Percentiles rank a stretch among this genome's conserved stretches.
Evolutionary conservation across 2,329 filamentous ascomycete species (phyloP).

Genomic region (Fusarium sp.): DNA sequence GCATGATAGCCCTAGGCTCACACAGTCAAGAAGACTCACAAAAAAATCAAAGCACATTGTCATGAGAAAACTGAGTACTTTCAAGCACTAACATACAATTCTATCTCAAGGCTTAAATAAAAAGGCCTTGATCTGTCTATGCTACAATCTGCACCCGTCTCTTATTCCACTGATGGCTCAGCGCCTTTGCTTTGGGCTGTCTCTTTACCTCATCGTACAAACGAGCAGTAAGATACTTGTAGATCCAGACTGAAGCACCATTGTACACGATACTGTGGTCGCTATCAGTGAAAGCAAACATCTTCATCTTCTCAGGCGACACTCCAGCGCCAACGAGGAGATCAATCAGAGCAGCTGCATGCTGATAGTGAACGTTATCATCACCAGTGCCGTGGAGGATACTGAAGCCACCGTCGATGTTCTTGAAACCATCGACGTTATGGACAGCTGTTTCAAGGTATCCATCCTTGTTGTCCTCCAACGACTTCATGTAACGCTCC

Average conservation of each 20-base stretch:
- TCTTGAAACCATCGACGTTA: constrained; percentile 72
- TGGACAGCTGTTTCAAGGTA: constrained; percentile 74
- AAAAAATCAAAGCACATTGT: no score
- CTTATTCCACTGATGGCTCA: constrained; percentile 56
- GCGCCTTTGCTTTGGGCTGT: constrained; percentile 54
- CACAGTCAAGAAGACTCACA: no score
- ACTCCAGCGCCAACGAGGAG: constrained; percentile 72
- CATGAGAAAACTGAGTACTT: no score
- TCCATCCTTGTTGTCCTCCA: constrained; percentile 68
- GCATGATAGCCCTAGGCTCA: no score
- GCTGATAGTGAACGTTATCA: constrained; percentile 81
- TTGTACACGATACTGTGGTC: constrained; percentile 75
- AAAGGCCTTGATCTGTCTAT: background rate
- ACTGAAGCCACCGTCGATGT: constrained; percentile 71
- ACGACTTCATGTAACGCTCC: constrained; percentile 80
- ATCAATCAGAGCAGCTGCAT: constrained; percentile 73
- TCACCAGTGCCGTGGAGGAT: constrained; percentile 78
- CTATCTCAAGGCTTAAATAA: no score
- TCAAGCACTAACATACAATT: no score
- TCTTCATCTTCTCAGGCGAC: constrained; percentile 72
- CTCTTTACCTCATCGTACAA: constrained; percentile 74
- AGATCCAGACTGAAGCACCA: constrained; percentile 68
- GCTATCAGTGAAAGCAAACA: constrained; percentile 76
- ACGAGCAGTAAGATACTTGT: constrained; percentile 73
- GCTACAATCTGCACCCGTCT: constrained; percentile 16